Percentiles rank a stretch among this genome's conserved stretches.
phyloP scores from a whole-genome alignment of 2,329 filamentous ascomycete species.

The Ceratocystiopsis minuta region DNA sequence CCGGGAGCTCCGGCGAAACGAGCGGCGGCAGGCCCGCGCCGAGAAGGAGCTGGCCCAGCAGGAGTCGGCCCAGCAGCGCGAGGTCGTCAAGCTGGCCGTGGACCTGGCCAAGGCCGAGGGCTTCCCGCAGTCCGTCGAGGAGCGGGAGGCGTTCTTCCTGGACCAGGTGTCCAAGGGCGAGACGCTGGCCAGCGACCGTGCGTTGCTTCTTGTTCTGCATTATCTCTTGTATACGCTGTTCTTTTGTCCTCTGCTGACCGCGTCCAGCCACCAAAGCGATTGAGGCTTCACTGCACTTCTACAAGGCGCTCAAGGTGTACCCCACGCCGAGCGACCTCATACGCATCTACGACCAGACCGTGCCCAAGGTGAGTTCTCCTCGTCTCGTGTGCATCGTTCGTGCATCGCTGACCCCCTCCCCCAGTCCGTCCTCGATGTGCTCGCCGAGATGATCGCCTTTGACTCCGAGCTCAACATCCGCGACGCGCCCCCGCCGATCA shows the following conservation, averaged over 20 bases:
- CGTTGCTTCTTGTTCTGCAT: constrained; percentile 18
- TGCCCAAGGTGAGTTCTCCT: constrained; percentile 54
- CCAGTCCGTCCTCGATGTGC: constrained; percentile 79
- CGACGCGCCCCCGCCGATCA: background rate
- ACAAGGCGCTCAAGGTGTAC: constrained; percentile 97
- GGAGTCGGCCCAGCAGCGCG: constrained; percentile 46
- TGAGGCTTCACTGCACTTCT: constrained; percentile 87
- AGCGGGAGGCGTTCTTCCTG: constrained; percentile 94
- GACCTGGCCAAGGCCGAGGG: constrained; percentile 76
- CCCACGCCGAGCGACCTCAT: constrained; percentile 85
- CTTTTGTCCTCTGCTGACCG: background rate
- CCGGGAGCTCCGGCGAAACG: constrained; percentile 52
- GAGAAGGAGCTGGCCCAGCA: constrained; percentile 56
- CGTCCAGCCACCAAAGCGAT: constrained; percentile 45
- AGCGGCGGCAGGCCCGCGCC: constrained; percentile 51
- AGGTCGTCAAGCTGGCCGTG: constrained; percentile 57
- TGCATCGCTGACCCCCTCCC: background rate
- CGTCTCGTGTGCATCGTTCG: background rate
- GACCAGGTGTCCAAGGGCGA: constrained; percentile 84
- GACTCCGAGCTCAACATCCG: constrained; percentile 8
- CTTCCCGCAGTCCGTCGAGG: constrained; percentile 77
- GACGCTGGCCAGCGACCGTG: constrained; percentile 65
- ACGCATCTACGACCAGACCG: constrained; percentile 94
- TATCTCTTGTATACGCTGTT: background rate
- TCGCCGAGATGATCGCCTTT: constrained; percentile 86